Base-by-base conservation (phyloP, 1,139 yeast genomes). In the Blastobotrys proliferans region DNA sequence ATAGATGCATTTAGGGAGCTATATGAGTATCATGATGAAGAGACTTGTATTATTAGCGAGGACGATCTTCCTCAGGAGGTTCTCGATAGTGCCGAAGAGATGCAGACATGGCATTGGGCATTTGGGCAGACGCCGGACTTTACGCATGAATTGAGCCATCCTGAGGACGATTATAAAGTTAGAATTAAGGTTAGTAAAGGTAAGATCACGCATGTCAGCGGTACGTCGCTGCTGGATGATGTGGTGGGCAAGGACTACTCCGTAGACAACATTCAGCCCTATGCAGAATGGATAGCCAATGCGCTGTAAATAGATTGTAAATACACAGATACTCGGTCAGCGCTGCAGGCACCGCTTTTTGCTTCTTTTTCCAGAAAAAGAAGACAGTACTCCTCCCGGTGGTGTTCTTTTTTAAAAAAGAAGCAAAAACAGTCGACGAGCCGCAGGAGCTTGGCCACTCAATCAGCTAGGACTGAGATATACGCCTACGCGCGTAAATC, bases 111-210 rank as follows among this genome's bases (percentile, higher is more conserved):
- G 92, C 67, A 72, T 1, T 86, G 94, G 94, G 72, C 66, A 29
- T 84, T 63, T 59, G 94, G 88, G 0, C 71, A 73, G 30, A 81
- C 94, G 0, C 95, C 95, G 1, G 68, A 64, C 46, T 83, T 83
- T 57, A 65, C 68, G 13, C 83, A 81, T 53, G 55, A 58, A 3
- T 56, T 79, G 27, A 50, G 41, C 17, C 51, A 54, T 43, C 53
- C 61, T 0, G 59, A 63, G 31, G 54, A 57, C 27, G 70, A 66
- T 1, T 55, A 72, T 32, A 47, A 46, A 6, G 56, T 76, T 5
- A 61, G 54, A 39, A 69, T 79, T 44, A 45, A 57, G 2, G 74
- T 79, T 3, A 75, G 67, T 11, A 74, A 70, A 45, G 68, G 73
- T 2, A 66, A 67, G 1, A 45, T 67, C 5, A 56, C 50, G 29